A percentile compares a stretch with the other conserved stretches of the same genome.
These are phyloP conservation scores for Ambrosia trifida DNA, from an alignment of 129 eudicot genomes.

Conservation along the genomic window DNA sequence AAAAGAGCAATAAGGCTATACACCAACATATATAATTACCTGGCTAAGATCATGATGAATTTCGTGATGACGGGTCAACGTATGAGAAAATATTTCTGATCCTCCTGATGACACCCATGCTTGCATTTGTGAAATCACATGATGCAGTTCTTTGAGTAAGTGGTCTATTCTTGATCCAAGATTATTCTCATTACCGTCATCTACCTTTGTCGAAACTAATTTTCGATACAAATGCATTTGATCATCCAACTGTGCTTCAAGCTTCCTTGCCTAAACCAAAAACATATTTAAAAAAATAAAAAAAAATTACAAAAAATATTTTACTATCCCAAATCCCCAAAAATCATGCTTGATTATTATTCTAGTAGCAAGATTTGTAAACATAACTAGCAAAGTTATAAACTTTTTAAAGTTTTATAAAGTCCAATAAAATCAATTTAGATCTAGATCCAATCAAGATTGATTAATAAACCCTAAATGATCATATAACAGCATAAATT, in stretches of 20 bases:
- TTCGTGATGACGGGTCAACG: slow-evolving; percentile 96
- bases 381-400: no score
- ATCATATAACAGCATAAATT: not conserved
- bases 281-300: not conserved
- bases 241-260: slow-evolving; percentile 97
- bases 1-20: not conserved
- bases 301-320: not conserved
- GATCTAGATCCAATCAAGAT: slow-evolving; percentile 32
- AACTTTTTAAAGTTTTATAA: no score
- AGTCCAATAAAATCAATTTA: not conserved
- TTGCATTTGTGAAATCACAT: slow-evolving; percentile 88
- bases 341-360: not conserved
- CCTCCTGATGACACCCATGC: slow-evolving; percentile 98
- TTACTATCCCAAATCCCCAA: not conserved
- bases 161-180: slow-evolving; percentile 82
- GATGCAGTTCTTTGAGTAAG: slow-evolving; percentile 72
- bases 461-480: slow-evolving; percentile 25
- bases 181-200: slow-evolving; percentile 51
- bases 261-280: slow-evolving; percentile 75
- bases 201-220: slow-evolving; percentile 65
- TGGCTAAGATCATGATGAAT: slow-evolving; percentile 95
- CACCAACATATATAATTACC: slow-evolving; percentile 43
- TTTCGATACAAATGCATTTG: slow-evolving; percentile 90
- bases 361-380: not conserved
- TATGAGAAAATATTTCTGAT: slow-evolving; percentile 93